Conservation (phyloP, 2,329 filamentous ascomycete species). For the Neoscytalidium dimidiatum region DNA sequence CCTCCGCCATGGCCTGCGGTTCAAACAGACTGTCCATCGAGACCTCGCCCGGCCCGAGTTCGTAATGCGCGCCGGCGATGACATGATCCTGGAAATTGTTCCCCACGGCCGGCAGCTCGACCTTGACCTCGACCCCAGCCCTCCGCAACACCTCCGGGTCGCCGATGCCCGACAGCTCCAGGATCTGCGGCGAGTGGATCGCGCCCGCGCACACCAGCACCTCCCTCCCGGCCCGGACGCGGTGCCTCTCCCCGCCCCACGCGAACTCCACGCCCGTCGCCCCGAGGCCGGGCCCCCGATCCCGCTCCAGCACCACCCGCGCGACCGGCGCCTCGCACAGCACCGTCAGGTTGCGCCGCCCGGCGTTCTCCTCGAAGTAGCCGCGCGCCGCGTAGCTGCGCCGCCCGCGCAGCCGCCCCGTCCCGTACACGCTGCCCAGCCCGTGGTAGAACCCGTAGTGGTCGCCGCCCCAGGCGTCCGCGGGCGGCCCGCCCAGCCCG, state of each 20-base stretch:
- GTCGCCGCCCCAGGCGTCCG: slow-evolving; percentile 38
- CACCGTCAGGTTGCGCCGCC: not conserved
- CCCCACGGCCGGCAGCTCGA: slow-evolving; percentile 34
- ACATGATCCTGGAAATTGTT: slow-evolving; percentile 39
- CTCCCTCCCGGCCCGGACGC: slow-evolving; percentile 31
- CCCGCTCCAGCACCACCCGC: not conserved
- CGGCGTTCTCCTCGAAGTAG: slow-evolving; percentile 21
- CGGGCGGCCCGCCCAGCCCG: slow-evolving; percentile 30
- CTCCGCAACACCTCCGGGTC: slow-evolving; percentile 6
- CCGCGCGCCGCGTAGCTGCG: slow-evolving; percentile 39
- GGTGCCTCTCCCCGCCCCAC: not conserved
- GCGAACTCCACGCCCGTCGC: not conserved
- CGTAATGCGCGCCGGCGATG: slow-evolving; percentile 21
- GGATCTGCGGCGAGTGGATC: slow-evolving; percentile 30
- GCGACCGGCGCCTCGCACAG: not conserved
- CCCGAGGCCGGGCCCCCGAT: too few species aligned
- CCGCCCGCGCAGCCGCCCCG: slow-evolving; percentile 34
- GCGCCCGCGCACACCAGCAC: slow-evolving; percentile 27
- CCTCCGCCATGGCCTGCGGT: slow-evolving; percentile 1
- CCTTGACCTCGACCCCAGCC: slow-evolving; percentile 24
- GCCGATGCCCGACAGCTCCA: slow-evolving; percentile 27
- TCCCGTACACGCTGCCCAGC: slow-evolving; percentile 30
- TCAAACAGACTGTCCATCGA: not conserved
- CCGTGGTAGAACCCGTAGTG: slow-evolving; percentile 39
- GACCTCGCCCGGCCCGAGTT: not conserved